Base-by-base conservation (phyloP, 306 rosid genomes). In the Prunus mume region DNA sequence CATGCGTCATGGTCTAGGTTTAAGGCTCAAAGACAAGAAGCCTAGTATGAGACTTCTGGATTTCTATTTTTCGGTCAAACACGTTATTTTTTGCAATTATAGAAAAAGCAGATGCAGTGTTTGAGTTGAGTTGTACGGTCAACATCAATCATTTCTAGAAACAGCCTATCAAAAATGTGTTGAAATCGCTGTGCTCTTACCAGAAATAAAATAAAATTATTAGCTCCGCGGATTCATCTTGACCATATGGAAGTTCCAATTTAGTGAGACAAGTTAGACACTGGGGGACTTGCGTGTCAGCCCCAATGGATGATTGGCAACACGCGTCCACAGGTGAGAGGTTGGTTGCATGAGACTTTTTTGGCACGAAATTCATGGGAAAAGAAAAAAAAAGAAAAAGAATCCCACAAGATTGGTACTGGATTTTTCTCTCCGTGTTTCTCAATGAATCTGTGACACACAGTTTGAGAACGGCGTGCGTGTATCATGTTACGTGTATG, bases 301-400 rank as follows among this genome's bases (percentile, higher is more conserved):
- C 11, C 14, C 24, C 24, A 18, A 18, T 6, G 13, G 38, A 60
- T 57, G 71, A 66, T 72, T 63, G 65, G 19, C 2, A 71, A 79
- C 87, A 88, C 85, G 86, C 85, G 89, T 88, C 83, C 47, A 71
- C 19, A 55, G 27, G 20, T 10, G 41, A 78, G 82, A 76, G 76
- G 69, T 38, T 43, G 43, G 55, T 68, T 47, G 45, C 41, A 70
- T 74, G 74, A 65, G 47, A 6, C 68, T 76, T 15, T 73, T 78
- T 75, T 32, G 79, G 84, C 78, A 76, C 74, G 68, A 79, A 84
- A 72, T 62, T 58, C 55, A 11, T 52, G 75, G 79, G 78, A 68
- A 76, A 1, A 43, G 38, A 71, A 34, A 18, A 4, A 12, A 6
- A n/a, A 5, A 30, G 22, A 41, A 12, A 46, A 14, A 43, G 46